A percentile compares a stretch with the other conserved stretches of the same genome.
Conservation (phyloP, 208 protist species). For the Balamuthia mandrillaris region DNA sequence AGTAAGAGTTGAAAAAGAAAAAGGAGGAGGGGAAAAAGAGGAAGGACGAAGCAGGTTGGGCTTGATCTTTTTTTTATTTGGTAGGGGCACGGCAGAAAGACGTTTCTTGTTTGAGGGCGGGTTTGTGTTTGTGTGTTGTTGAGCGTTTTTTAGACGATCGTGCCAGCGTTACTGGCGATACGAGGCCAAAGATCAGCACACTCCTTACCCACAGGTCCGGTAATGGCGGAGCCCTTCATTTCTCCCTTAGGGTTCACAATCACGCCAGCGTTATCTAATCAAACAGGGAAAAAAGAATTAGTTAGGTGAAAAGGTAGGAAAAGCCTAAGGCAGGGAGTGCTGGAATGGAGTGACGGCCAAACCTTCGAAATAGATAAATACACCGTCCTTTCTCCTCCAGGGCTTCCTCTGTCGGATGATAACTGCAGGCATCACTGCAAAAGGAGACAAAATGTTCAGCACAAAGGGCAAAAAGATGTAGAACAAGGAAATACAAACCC, state of each 20-base stretch:
- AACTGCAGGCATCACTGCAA: conserved; percentile 89
- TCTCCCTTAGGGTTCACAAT: conserved; percentile 99
- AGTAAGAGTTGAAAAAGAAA: too few relatives aligned
- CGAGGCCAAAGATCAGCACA: conserved; percentile 99
- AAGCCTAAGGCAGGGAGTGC: too few relatives aligned
- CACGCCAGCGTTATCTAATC: conserved; percentile 99
- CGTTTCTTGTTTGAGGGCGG: too few relatives aligned
- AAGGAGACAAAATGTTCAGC: not conserved
- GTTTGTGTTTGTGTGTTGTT: too few relatives aligned
- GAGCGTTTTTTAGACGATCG: conserved; percentile 33
- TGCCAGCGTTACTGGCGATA: conserved; percentile 80
- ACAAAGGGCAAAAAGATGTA: not conserved
- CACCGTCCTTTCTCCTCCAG: conserved; percentile 96
- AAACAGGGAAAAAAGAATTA: too few relatives aligned
- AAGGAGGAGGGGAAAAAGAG: too few relatives aligned
- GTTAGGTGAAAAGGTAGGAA: too few relatives aligned
- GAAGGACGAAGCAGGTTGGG: too few relatives aligned
- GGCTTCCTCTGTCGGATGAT: conserved; percentile 98
- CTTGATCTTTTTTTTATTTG: too few relatives aligned
- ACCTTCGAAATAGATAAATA: conserved; percentile 99
- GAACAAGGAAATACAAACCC: conserved; percentile 55
- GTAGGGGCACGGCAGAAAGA: too few relatives aligned
- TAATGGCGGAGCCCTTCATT: conserved; percentile 99
- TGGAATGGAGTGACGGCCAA: too few relatives aligned
- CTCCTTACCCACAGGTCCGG: conserved; percentile 99